These are phyloP conservation scores for Termitomyces titanicus DNA, from an alignment of 768 basidiomycete species.

Conservation along the genomic window DNA sequence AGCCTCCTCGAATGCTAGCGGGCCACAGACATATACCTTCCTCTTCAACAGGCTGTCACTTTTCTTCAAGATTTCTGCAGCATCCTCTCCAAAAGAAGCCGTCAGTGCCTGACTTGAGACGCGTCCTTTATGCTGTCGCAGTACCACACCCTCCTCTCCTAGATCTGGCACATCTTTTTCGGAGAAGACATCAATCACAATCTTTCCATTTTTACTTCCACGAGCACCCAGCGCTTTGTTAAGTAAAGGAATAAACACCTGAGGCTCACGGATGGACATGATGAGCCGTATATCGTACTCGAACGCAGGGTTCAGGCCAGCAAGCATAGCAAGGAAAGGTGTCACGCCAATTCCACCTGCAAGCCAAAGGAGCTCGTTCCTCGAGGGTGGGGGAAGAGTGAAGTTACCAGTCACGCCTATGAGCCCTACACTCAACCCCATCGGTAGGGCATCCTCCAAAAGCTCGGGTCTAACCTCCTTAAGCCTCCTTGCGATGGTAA, in stretches of 20 bases:
- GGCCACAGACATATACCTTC: slow-evolving; percentile 49
- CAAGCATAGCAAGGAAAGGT: slow-evolving; percentile 56
- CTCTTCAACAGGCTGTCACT: slow-evolving; percentile 16
- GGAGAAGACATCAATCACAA: slow-evolving; percentile 39
- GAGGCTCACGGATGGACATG: slow-evolving; percentile 51
- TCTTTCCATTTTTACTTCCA: slow-evolving; percentile 6
- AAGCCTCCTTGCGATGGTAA: slow-evolving; percentile 43
- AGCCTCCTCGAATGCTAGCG: slow-evolving; percentile 39
- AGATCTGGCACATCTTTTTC: slow-evolving; percentile 10
- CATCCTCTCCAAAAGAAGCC: slow-evolving; percentile 3
- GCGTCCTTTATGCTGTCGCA: slow-evolving; percentile 20
- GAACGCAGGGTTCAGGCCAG: slow-evolving; percentile 6
- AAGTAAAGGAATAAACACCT: slow-evolving; percentile 44
- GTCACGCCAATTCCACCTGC: slow-evolving; percentile 66
- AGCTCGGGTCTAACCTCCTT: slow-evolving; percentile 34
- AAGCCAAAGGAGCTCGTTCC: slow-evolving; percentile 45
- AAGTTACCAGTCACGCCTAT: slow-evolving; percentile 56
- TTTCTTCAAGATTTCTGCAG: background rate
- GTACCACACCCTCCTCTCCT: slow-evolving; percentile 2
- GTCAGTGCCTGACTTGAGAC: slow-evolving; percentile 17
- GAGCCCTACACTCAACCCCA: slow-evolving; percentile 41
- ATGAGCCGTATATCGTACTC: slow-evolving; percentile 41
- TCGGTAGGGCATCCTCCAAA: slow-evolving; percentile 32
- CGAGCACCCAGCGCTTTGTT: slow-evolving; percentile 18
- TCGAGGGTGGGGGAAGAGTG: slow-evolving; percentile 23